Percentiles rank a stretch among this genome's conserved stretches.
phyloP scores from a whole-genome alignment of 73 alveolate genomes.

The Durusdinium trenchii region DNA sequence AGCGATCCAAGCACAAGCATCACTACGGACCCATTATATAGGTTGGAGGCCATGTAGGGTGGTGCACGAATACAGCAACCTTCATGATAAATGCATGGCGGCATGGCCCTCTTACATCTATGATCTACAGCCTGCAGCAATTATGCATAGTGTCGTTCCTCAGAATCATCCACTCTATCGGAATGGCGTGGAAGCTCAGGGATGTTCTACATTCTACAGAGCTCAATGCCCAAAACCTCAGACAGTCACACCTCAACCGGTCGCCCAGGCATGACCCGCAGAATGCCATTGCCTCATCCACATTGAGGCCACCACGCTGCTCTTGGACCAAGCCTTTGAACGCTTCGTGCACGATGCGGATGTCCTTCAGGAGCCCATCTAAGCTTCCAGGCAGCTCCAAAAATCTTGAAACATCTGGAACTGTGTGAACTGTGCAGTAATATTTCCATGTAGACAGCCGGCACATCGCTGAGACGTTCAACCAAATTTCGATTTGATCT shows the following conservation, averaged over 20 bases:
- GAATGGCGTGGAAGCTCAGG: not conserved
- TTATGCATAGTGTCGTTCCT: not conserved
- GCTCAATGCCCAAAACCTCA: not conserved
- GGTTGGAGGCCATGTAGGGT: no score
- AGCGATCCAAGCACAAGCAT: no score
- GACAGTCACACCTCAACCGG: not conserved
- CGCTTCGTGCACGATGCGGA: slow-evolving; percentile 57
- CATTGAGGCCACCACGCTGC: slow-evolving; percentile 43
- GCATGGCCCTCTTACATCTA: not conserved
- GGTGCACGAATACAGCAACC: no score
- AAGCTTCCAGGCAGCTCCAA: no score
- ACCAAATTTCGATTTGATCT: no score
- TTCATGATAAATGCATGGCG: no score
- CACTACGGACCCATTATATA: no score
- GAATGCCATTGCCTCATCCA: slow-evolving; percentile 30
- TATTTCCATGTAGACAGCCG: no score
- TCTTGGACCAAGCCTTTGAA: slow-evolving; percentile 68
- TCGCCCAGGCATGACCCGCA: not conserved
- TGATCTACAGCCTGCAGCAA: not conserved
- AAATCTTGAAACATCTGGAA: no score
- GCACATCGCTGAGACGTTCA: no score
- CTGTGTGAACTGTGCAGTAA: no score
- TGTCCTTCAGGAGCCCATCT: not conserved
- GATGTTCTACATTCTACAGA: not conserved
- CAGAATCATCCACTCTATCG: not conserved